Evolutionary conservation across 345 rosid genomes (phyloP).

Genomic region (Populus ilicifolia): DNA sequence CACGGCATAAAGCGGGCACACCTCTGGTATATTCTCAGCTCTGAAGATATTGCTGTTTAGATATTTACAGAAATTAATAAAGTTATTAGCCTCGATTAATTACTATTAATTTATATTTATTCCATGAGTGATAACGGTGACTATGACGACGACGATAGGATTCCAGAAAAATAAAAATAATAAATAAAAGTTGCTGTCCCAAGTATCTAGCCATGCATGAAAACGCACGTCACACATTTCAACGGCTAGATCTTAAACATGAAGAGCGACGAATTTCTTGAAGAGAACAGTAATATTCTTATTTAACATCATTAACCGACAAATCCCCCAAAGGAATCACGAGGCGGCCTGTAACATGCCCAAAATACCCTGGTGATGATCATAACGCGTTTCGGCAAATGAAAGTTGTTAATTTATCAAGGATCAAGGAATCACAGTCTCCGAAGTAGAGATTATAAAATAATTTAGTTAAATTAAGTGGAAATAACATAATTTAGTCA

Average conservation of each 20-base stretch:
- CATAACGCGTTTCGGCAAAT: background rate
- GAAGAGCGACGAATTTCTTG: background rate
- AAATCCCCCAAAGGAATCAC: background rate
- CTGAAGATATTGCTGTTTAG: background rate
- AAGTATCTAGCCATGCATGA: background rate
- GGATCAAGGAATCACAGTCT: background rate
- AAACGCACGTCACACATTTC: background rate
- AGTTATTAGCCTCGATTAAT: background rate
- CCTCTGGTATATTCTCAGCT: background rate
- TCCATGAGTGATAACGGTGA: too few species aligned
- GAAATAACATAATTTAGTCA: background rate
- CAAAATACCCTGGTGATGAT: background rate
- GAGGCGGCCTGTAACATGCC: background rate
- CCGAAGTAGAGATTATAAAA: background rate
- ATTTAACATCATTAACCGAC: background rate
- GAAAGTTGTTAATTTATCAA: background rate
- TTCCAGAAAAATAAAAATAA: too few species aligned
- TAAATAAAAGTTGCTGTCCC: background rate
- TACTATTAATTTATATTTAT: background rate
- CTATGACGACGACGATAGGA: too few species aligned
- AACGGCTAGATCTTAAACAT: background rate
- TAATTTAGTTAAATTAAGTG: background rate
- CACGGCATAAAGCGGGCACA: too few species aligned
- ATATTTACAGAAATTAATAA: background rate
- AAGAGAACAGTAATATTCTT: conserved; percentile 1